Conservation (phyloP, 148 eudicot species). For the Limonium bicolor region DNA sequence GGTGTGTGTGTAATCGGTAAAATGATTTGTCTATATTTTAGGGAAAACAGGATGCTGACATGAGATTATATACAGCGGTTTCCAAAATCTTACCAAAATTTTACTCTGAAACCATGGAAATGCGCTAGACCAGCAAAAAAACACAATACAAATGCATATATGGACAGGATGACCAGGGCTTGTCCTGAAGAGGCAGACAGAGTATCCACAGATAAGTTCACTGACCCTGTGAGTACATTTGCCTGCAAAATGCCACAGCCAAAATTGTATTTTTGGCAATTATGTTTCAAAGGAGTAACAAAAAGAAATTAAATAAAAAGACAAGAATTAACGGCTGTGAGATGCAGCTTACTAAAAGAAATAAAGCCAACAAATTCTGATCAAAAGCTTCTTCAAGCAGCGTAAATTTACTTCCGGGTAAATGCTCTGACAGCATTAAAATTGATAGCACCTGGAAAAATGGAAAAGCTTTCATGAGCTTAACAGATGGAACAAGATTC, state of each 20-base stretch:
- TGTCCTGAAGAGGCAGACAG: constrained; percentile 33
- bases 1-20: too few relatives aligned
- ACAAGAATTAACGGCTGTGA: too few relatives aligned
- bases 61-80: too few relatives aligned
- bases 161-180: constrained; percentile 39
- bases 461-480: constrained; percentile 1
- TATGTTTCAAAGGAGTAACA: too few relatives aligned
- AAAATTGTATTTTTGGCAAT: too few relatives aligned
- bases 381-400: constrained; percentile 57
- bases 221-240: constrained; percentile 74
- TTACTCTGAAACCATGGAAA: constrained; percentile 37
- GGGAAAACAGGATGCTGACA: too few relatives aligned
- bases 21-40: too few relatives aligned
- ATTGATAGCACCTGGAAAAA: constrained; percentile 43
- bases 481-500: background rate
- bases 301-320: too few relatives aligned
- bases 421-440: constrained; percentile 39
- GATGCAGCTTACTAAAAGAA: constrained; percentile 46
- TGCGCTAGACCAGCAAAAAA: constrained; percentile 30
- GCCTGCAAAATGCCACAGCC: too few relatives aligned
- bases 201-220: constrained; percentile 70
- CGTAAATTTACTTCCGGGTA: constrained; percentile 39
- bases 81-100: constrained; percentile 55
- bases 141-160: constrained; percentile 39
- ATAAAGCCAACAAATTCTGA: constrained; percentile 51